Evolutionary conservation across 2,329 filamentous ascomycete genomes (phyloP), one percentile per base, ranked within the genome.

Genomic region (Xylaria sp.): DNA sequence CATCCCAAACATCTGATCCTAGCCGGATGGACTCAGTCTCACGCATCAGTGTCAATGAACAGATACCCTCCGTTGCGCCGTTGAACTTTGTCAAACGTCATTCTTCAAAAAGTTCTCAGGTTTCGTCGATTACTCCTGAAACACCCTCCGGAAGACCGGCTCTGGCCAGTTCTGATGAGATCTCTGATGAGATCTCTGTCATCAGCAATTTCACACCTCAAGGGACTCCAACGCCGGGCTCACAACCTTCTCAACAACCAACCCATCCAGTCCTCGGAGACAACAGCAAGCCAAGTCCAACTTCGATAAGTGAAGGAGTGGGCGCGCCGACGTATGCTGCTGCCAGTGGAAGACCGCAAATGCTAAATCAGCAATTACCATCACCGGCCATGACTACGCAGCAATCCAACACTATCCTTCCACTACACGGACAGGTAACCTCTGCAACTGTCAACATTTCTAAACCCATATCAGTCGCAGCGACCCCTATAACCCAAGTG

Each of bases 31-130:
- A 58, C 55, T 43, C 56, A 64, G 34, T 67, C 23, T 53, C 63
- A 39, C 20, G 52, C 30, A 25, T 55, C 9, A 56, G 53, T 20
- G 32, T 41, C 32, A 39, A 70, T 58, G 71, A 72, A 20, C 50
- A 67, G 13, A 52, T 65, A 8, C 65, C 73, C 28, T 66, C 64
- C 7, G 65, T 73, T 64, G 70, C 73, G n/a, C 73, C 75, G 15
- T 58, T 74, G 43, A 68, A 57, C 7, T 48, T 75, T 52, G 63
- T 71, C 9, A 75, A 69, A 53, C 73, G 66, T 18, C 62, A 66
- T 20, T 69, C 68, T 34, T 69, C 67, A 55, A 65, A 67, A 20
- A 70, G 63, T 28, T 69, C 68, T 46, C 58, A 63, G 34, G 62
- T 65, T 3, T 62, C 60, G 3, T 69, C 68, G 2, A 50, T 64